Evolutionary conservation across 2,329 filamentous ascomycete genomes (phyloP).

Genomic region (Ophiostoma populinum): DNA sequence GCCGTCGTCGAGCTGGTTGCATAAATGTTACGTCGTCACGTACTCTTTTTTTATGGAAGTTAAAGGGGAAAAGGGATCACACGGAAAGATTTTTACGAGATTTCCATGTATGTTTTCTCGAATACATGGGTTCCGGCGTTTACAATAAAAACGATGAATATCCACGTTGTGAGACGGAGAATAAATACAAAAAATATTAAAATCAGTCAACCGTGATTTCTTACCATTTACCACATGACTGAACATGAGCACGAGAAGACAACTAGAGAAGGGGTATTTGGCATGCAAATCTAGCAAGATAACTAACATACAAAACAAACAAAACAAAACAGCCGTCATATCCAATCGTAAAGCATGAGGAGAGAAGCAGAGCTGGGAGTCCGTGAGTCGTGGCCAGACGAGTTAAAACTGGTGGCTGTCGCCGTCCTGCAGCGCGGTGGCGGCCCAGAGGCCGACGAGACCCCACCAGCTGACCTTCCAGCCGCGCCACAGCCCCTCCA

Average conservation of each 20-base stretch:
- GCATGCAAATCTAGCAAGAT: constrained; percentile 1
- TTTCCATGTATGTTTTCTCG: too few relatives aligned
- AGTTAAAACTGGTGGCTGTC: constrained; percentile 43
- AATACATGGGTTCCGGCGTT: constrained; percentile 2
- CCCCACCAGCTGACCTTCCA: constrained; percentile 71
- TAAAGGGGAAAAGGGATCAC: background rate
- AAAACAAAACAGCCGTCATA: background rate
- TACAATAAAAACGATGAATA: constrained; percentile 2
- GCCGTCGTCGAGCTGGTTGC: constrained; percentile 92
- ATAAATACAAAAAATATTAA: constrained; percentile 1
- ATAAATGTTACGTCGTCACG: constrained; percentile 28
- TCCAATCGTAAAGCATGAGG: background rate
- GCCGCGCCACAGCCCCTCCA: constrained; percentile 51
- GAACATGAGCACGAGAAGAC: too few relatives aligned
- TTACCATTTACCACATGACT: too few relatives aligned
- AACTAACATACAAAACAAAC: background rate
- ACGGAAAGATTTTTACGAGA: background rate
- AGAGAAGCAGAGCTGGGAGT: constrained; percentile 6
- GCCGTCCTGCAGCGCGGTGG: constrained; percentile 42
- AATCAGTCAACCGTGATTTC: background rate
- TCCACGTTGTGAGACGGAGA: background rate
- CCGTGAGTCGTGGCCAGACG: constrained; percentile 5
- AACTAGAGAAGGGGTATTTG: constrained; percentile 7
- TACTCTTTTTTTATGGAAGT: background rate
- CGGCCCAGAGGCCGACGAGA: constrained; percentile 56